Evolutionary conservation across 805 yeast genomes (phyloP).

Genomic region (Sugiyamaella floridensis): DNA sequence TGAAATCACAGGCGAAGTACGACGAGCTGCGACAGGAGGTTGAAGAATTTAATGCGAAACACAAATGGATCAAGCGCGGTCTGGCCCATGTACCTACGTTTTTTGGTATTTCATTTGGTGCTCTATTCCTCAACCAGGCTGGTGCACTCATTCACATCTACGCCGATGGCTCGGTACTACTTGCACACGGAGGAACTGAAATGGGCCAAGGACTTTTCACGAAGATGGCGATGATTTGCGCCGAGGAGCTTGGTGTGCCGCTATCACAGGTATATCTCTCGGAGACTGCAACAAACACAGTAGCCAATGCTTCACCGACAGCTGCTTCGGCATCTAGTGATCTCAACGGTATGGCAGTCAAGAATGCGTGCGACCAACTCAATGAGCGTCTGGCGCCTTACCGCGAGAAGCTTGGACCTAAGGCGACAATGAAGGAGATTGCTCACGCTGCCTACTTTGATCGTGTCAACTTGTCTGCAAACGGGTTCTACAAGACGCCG

Average conservation of each 20-base stretch:
- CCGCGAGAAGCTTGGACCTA: conserved; percentile 31
- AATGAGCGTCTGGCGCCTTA: conserved; percentile 38
- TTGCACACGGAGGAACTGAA: conserved; percentile 45
- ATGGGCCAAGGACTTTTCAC: conserved; percentile 46
- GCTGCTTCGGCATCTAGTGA: conserved; percentile 47
- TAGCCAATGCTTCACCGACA: conserved; percentile 43
- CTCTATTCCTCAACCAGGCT: conserved; percentile 40
- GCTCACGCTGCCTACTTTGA: conserved; percentile 40
- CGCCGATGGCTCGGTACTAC: conserved; percentile 41
- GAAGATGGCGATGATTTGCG: conserved; percentile 44
- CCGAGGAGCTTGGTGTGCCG: conserved; percentile 38
- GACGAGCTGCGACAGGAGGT: conserved; percentile 33
- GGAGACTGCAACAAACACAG: conserved; percentile 43
- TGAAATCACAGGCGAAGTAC: conserved; percentile 33
- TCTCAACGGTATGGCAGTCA: conserved; percentile 44
- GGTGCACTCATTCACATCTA: conserved; percentile 44
- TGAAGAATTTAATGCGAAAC: conserved; percentile 34
- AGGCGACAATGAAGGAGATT: conserved; percentile 37
- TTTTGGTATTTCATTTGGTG: conserved; percentile 45
- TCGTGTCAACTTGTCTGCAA: conserved; percentile 41
- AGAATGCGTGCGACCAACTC: conserved; percentile 41
- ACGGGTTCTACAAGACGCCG: conserved; percentile 46
- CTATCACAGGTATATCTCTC: conserved; percentile 37
- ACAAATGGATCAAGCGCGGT: conserved; percentile 44
- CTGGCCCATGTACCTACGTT: conserved; percentile 41